Evolutionary conservation across 2,329 filamentous ascomycete species (phyloP).

Genomic region (Metarhizium album): DNA sequence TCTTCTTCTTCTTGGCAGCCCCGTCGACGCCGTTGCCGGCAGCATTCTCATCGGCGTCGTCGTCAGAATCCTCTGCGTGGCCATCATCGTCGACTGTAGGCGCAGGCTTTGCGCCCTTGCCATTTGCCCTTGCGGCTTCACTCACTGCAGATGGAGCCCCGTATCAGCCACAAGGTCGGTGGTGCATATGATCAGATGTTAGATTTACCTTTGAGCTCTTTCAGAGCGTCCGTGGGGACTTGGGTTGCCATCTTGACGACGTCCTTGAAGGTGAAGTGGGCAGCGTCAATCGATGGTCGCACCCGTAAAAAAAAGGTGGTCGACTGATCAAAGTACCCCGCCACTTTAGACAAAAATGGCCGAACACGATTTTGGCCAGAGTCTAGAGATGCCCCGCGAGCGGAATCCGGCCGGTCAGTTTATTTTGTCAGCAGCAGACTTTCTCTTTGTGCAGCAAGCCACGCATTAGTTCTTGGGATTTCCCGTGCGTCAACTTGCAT

Average conservation of each 20-base stretch:
- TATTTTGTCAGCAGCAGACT: too few relatives aligned
- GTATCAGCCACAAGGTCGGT: neutral
- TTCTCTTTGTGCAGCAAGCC: too few relatives aligned
- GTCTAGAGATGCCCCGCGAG: too few relatives aligned
- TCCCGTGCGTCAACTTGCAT: too few relatives aligned
- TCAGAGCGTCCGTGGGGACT: constrained; percentile 31
- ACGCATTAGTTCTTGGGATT: too few relatives aligned
- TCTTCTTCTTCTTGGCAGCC: constrained; percentile 40
- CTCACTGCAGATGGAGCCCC: constrained; percentile 21
- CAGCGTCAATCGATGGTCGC: neutral
- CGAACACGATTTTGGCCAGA: too few relatives aligned
- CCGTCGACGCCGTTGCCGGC: constrained; percentile 21
- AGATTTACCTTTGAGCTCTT: constrained; percentile 30
- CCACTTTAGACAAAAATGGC: neutral
- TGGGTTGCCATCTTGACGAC: constrained; percentile 31
- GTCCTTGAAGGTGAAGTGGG: constrained; percentile 3
- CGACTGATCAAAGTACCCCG: neutral
- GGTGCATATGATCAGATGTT: too few relatives aligned
- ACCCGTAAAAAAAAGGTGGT: neutral
- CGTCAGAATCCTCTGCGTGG: constrained; percentile 41
- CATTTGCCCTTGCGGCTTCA: constrained; percentile 27
- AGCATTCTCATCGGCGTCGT: constrained; percentile 38
- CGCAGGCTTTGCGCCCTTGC: constrained; percentile 29
- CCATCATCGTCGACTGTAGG: constrained; percentile 27
- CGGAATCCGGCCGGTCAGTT: too few relatives aligned